A percentile compares a stretch with the other conserved stretches of the same genome.
Evolutionary conservation across 192 early-diverging fungal genomes (phyloP).

Genomic region (Podila clonocystis): DNA sequence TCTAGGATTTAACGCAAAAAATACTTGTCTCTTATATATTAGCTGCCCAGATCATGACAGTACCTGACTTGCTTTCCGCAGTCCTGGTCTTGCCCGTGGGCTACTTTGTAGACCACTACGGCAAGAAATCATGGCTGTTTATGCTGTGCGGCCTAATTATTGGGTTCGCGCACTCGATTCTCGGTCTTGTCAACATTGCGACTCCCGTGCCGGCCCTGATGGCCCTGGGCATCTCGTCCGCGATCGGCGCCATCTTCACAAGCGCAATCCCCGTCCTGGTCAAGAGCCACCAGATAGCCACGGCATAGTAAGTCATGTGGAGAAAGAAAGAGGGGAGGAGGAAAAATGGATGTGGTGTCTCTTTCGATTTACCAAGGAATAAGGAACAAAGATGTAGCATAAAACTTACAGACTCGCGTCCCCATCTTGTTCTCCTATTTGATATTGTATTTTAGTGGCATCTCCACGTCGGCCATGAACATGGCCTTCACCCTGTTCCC

Average conservation of each 20-base stretch:
- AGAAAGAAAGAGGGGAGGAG: too few relatives aligned
- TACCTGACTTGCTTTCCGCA: slow-evolving; percentile 69
- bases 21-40: not conserved
- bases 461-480: slow-evolving; percentile 44
- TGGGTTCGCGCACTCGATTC: slow-evolving; percentile 58
- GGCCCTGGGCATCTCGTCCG: slow-evolving; percentile 66
- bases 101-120: slow-evolving; percentile 65
- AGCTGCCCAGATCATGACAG: slow-evolving; percentile 62
- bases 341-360: not conserved
- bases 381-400: not conserved
- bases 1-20: not conserved
- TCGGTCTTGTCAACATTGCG: slow-evolving; percentile 59
- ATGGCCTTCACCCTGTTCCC: slow-evolving; percentile 45
- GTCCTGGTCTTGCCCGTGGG: slow-evolving; percentile 69
- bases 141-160: slow-evolving; percentile 65
- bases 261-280: slow-evolving; percentile 69
- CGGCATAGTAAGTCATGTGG: slow-evolving; percentile 37
- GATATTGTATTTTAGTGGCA: slow-evolving; percentile 23
- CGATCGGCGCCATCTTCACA: slow-evolving; percentile 71
- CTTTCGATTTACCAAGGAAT: not conserved
- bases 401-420: not conserved
- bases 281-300: slow-evolving; percentile 53
- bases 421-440: not conserved
- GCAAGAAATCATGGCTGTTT: slow-evolving; percentile 60
- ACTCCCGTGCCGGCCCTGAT: slow-evolving; percentile 64